Percentiles rank a stretch among this genome's conserved stretches.
Evolutionary conservation across 169 alveolate genomes (phyloP).

Genomic region (Fabrea salina): DNA sequence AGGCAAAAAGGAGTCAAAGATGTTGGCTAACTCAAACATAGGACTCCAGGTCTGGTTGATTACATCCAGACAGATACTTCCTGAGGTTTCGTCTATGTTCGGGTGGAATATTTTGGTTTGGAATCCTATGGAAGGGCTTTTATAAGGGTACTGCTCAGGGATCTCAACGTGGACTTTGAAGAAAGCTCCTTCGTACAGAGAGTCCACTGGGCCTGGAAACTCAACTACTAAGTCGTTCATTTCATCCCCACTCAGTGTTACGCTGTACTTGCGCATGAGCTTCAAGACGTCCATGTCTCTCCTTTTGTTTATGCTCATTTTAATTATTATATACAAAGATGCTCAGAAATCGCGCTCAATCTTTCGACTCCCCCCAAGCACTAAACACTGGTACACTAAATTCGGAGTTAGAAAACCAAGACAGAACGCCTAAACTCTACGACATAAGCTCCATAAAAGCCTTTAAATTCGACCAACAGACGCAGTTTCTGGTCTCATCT

Average conservation of each 20-base stretch:
- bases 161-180: constrained; percentile 86
- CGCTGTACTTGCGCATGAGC: constrained; percentile 69
- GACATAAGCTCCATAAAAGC: too few species aligned
- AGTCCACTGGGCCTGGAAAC: constrained; percentile 76
- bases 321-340: too few species aligned
- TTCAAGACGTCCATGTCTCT: constrained; percentile 75
- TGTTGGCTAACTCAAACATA: constrained; percentile 92
- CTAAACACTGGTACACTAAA: too few species aligned
- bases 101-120: constrained; percentile 92
- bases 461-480: too few species aligned
- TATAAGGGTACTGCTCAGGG: constrained; percentile 97
- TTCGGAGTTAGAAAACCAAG: too few species aligned
- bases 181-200: constrained; percentile 74
- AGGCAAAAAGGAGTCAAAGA: constrained; percentile 94
- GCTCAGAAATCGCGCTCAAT: neutral
- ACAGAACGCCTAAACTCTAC: too few species aligned
- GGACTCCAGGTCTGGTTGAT: constrained; percentile 98
- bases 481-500: too few species aligned
- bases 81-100: constrained; percentile 96
- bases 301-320: constrained; percentile 51
- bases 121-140: constrained; percentile 97
- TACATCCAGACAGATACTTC: constrained; percentile 96
- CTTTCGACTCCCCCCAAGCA: too few species aligned
- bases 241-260: constrained; percentile 41
- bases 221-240: constrained; percentile 56